phyloP scores from a whole-genome alignment of 441 rosid species.

The Arabidopsis hybrid region DNA sequence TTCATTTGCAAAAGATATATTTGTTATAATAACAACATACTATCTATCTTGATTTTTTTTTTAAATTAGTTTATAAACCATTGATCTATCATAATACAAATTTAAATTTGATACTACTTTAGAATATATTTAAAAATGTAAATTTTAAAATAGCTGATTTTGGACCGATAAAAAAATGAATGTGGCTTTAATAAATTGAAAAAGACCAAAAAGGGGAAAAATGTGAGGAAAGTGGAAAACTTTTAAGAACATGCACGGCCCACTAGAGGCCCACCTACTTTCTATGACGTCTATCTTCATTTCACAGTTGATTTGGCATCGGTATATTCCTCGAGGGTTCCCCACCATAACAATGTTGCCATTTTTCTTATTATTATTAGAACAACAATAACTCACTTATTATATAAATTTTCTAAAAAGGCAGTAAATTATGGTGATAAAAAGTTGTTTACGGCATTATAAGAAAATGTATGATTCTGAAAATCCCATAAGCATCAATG shows the following conservation, averaged over 20 bases:
- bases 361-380: constrained; percentile 7
- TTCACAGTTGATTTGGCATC: constrained; percentile 26
- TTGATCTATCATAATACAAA: neutral
- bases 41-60: neutral
- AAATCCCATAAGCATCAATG: neutral
- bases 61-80: neutral
- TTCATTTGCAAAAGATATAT: neutral
- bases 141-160: neutral
- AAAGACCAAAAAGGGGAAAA: neutral
- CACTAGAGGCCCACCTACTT: constrained; percentile 34
- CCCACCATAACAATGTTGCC: constrained; percentile 17
- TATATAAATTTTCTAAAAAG: neutral
- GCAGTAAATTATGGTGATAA: neutral
- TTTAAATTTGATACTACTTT: neutral
- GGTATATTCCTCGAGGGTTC: constrained; percentile 35
- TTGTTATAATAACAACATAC: neutral
- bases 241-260: constrained; percentile 17
- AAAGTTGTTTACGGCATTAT: neutral
- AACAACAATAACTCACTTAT: neutral
- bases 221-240: neutral
- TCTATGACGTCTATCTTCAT: constrained; percentile 12
- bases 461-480: neutral
- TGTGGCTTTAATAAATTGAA: constrained; percentile 18
- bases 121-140: neutral
- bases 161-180: neutral